These are phyloP conservation scores for Leccinellum albellum DNA, from an alignment of 768 basidiomycete genomes.

Conservation along the genomic window DNA sequence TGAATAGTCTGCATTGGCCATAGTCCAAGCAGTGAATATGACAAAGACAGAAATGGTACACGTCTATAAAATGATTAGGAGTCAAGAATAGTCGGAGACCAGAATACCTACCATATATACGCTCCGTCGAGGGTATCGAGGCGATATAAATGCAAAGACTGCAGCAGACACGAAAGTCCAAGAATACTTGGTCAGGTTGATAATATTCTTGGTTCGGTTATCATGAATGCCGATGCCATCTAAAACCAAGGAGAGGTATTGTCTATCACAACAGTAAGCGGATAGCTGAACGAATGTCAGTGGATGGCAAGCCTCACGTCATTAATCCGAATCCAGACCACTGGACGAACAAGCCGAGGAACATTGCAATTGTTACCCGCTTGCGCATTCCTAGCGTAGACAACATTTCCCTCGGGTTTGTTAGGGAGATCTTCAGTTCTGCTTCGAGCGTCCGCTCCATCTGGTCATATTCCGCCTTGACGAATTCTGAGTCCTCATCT, in stretches of 20 bases:
- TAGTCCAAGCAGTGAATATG: constrained; percentile 17
- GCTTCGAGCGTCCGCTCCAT: constrained; percentile 51
- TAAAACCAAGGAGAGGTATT: constrained; percentile 12
- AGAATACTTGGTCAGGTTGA: constrained; percentile 3
- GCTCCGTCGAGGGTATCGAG: constrained; percentile 4
- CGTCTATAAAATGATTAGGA: background rate
- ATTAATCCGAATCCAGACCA: constrained; percentile 11
- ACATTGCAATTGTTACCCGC: constrained; percentile 10
- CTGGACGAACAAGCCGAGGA: constrained; percentile 8
- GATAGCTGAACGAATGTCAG: fast-evolving
- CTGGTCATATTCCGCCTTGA: constrained; percentile 53
- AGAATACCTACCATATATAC: background rate
- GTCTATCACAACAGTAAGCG: background rate
- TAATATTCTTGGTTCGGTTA: constrained; percentile 13
- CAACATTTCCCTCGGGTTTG: background rate
- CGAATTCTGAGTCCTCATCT: constrained; percentile 46
- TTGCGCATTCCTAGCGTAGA: constrained; percentile 12
- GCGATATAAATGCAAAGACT: constrained; percentile 1
- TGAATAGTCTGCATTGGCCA: constrained; percentile 13
- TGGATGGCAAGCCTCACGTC: background rate
- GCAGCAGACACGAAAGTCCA: constrained; percentile 8
- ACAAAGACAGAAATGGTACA: constrained; percentile 11
- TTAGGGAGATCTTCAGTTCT: constrained; percentile 4
- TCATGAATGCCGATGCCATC: constrained; percentile 14
- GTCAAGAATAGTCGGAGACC: background rate